These are phyloP conservation scores for Cystobasidium pallidum DNA, from an alignment of 1,284 basidiomycete species.

Conservation along the genomic window DNA sequence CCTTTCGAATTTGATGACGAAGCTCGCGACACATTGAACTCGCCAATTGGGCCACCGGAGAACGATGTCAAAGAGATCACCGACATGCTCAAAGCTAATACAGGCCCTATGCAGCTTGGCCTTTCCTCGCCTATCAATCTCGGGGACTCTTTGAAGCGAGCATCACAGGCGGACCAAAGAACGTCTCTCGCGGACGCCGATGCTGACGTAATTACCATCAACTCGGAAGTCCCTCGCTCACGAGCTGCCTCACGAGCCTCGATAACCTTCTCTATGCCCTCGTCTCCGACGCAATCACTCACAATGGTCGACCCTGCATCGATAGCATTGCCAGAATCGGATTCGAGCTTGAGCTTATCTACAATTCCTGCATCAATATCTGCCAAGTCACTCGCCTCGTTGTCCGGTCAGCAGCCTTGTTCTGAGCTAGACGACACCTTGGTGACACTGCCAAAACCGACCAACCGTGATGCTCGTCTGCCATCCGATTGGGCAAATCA, in stretches of 20 bases:
- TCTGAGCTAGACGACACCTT: not conserved
- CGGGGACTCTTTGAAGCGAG: slow-evolving; percentile 24
- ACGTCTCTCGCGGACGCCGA: not conserved
- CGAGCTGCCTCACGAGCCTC: slow-evolving; percentile 4
- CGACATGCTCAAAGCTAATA: slow-evolving; percentile 44
- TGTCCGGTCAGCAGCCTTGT: slow-evolving; percentile 18
- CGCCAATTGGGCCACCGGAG: slow-evolving; percentile 42
- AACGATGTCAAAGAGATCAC: slow-evolving; percentile 49
- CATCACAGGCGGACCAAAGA: not conserved
- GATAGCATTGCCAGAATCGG: slow-evolving; percentile 33
- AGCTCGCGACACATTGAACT: slow-evolving; percentile 21
- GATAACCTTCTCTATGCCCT: not conserved
- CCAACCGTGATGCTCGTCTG: slow-evolving; percentile 11
- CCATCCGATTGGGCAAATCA: slow-evolving; percentile 22
- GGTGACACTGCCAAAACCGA: not conserved
- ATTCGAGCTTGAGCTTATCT: slow-evolving; percentile 9
- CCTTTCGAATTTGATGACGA: slow-evolving; percentile 46
- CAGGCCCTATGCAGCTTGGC: slow-evolving; percentile 21
- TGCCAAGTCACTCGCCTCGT: slow-evolving; percentile 3
- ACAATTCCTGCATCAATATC: slow-evolving; percentile 13
- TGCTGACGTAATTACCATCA: not conserved
- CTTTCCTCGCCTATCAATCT: slow-evolving; percentile 52
- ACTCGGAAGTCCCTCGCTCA: not conserved
- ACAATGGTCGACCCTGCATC: slow-evolving; percentile 9
- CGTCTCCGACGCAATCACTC: not conserved